Base-by-base conservation (phyloP, 2,329 filamentous ascomycete genomes). In the Dothistroma pini region DNA sequence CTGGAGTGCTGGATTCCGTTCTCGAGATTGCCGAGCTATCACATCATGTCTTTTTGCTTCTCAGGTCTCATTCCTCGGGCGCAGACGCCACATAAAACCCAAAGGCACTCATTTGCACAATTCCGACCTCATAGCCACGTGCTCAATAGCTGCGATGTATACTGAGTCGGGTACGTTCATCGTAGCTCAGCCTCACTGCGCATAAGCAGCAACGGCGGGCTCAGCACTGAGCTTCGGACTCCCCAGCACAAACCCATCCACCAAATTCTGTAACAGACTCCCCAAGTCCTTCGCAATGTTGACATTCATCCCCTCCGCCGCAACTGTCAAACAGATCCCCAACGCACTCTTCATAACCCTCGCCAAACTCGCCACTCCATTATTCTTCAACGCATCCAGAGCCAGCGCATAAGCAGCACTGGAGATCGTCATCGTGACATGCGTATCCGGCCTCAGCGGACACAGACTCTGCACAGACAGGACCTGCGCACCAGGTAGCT, bases 361-460 rank as follows among this genome's bases (percentile, higher is more conserved):
- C 11, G 62, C 35, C 12, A 71, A 22, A 35, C 60, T 68, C 12
- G 64, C 69, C 4, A 53, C 66, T 2, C 70, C 71, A n/a, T 60
- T 64, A 32, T 73, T 58, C 34, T 69, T 59, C 9, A 72, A 61
- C 1, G 71, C 70, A 56, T 73, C 70, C 11, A 72, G 41, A 6
- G 70, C 70, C 4, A 72, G 49, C 4, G 66, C 66, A 49, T 69
- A 73, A n/a, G 61, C 69, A 3, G 70, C 70, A 4, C 70, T 61
- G 21, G 70, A 68, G 19, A 66, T 68, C 14, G 70, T 68, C 65
- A 71, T 72, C 1, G 59, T 65, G 7, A 68, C 57, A 57, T 73
- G 71, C 12, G 32, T 58, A 1, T 62, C 63, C 19, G 63, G 60
- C 19, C 71, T 61, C 0, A 69, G 56, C 2, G 67, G 67, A 48